A percentile compares a stretch with the other conserved stretches of the same genome.
Conservation (phyloP, 1,284 basidiomycete genomes). For the Mycena citricolor region DNA sequence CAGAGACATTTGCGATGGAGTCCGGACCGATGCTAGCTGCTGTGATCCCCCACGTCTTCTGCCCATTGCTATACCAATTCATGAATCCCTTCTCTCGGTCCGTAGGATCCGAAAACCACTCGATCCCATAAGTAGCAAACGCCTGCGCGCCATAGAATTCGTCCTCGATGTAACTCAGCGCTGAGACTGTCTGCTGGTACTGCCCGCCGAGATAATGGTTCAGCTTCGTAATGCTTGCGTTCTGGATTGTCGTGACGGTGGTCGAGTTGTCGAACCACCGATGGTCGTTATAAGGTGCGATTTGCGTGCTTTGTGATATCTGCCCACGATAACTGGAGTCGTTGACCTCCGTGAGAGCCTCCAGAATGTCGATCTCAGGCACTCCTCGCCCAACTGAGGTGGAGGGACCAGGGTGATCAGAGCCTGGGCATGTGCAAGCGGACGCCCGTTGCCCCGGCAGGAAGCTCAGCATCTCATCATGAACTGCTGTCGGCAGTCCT, state of each 20-base stretch:
- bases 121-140: conserved; percentile 66
- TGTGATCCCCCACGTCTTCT: conserved; percentile 66
- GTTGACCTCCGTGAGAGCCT: conserved; percentile 58
- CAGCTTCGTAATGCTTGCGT: conserved; percentile 48
- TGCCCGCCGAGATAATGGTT: conserved; percentile 78
- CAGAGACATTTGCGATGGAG: conserved; percentile 48
- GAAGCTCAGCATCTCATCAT: conserved; percentile 54
- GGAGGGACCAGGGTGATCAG: conserved; percentile 80
- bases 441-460: conserved; percentile 80
- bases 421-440: conserved; percentile 81
- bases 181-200: conserved; percentile 80
- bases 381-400: conserved; percentile 76
- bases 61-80: conserved; percentile 67
- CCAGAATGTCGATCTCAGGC: conserved; percentile 86
- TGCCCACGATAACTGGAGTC: conserved; percentile 50
- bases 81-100: conserved; percentile 66
- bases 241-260: conserved; percentile 54
- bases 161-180: conserved; percentile 55
- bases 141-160: conserved; percentile 52
- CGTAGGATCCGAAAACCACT: conserved; percentile 71
- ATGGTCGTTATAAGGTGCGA: conserved; percentile 75
- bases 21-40: conserved; percentile 63
- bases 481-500: conserved; percentile 49
- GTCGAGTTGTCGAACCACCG: conserved; percentile 61
- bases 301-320: conserved; percentile 79